Evolutionary conservation across 495 filamentous ascomycete genomes (phyloP).

Genomic region (Clavariopsis aquatica): DNA sequence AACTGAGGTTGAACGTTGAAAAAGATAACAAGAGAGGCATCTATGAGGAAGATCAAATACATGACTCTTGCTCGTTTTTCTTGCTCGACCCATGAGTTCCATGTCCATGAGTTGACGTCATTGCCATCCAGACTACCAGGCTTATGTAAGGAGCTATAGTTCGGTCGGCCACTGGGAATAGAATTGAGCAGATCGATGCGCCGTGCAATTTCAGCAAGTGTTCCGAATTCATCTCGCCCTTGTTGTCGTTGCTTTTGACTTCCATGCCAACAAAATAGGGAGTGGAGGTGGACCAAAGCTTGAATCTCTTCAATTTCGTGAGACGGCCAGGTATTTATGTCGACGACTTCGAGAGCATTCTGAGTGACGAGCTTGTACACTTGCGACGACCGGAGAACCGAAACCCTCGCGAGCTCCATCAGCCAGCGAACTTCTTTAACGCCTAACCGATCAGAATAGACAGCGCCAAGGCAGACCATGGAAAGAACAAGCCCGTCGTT

Average conservation of each 20-base stretch:
- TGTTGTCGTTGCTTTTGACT: conserved; percentile 57
- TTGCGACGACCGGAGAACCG: conserved; percentile 54
- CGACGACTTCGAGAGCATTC: conserved; percentile 41
- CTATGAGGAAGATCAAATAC: conserved; percentile 60
- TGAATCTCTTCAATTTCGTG: conserved; percentile 62
- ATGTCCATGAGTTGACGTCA: conserved; percentile 50
- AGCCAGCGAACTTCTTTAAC: conserved; percentile 58
- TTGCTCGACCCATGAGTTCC: conserved; percentile 66
- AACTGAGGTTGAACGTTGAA: conserved; percentile 63
- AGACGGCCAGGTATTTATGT: conserved; percentile 36
- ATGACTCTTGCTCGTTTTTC: conserved; percentile 65
- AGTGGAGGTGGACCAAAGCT: conserved; percentile 57
- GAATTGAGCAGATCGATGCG: conserved; percentile 54
- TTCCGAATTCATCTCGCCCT: conserved; percentile 55
- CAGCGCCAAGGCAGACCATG: conserved; percentile 67
- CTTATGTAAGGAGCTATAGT: conserved; percentile 48
- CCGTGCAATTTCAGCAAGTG: conserved; percentile 55
- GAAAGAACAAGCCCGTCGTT: conserved; percentile 61
- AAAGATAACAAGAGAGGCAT: conserved; percentile 61
- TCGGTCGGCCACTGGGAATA: conserved; percentile 36
- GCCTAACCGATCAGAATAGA: conserved; percentile 60
- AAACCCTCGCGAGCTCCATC: conserved; percentile 56
- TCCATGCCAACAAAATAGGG: conserved; percentile 66
- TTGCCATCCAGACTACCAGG: conserved; percentile 18
- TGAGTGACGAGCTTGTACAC: conserved; percentile 47